phyloP scores from a whole-genome alignment of 2,329 filamentous ascomycete genomes.

The Diplocarpon mali region DNA sequence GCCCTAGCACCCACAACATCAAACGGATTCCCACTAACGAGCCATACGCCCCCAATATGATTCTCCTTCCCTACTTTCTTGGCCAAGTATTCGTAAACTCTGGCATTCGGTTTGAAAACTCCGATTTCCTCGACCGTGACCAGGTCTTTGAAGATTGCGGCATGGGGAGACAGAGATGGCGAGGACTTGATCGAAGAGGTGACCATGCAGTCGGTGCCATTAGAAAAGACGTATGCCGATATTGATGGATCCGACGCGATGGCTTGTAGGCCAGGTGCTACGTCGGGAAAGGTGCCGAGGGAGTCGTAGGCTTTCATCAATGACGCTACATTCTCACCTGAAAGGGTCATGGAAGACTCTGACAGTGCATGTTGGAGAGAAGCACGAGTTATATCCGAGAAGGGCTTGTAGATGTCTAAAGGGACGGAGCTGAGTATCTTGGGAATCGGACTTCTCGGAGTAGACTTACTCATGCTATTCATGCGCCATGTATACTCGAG shows the following conservation, averaged over 20 bases:
- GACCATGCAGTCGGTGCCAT: conserved; percentile 56
- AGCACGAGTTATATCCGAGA: conserved; percentile 49
- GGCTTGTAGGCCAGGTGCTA: conserved; percentile 39
- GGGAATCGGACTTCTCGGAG: background rate
- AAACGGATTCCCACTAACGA: conserved; percentile 64
- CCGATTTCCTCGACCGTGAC: conserved; percentile 49
- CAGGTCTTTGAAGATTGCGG: conserved; percentile 38
- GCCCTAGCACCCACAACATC: conserved; percentile 55
- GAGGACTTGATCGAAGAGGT: conserved; percentile 46
- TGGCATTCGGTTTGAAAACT: conserved; percentile 55
- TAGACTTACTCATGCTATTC: conserved; percentile 58
- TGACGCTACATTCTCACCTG: conserved; percentile 31
- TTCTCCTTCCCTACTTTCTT: conserved; percentile 19
- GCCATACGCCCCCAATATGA: conserved; percentile 44
- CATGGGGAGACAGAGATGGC: conserved; percentile 39
- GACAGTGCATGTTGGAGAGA: conserved; percentile 52
- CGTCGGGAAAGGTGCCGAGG: conserved; percentile 55
- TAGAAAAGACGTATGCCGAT: conserved; percentile 34
- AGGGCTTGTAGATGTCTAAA: conserved; percentile 49
- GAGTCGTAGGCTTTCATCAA: conserved; percentile 55
- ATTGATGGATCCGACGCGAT: conserved; percentile 25
- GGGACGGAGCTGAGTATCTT: background rate
- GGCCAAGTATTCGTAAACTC: conserved; percentile 43
- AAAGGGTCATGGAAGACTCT: conserved; percentile 41
- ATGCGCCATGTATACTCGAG: conserved; percentile 65